These are phyloP conservation scores for Bocquillonia castaneifolia DNA, from an alignment of 441 rosid species.

Conservation along the genomic window DNA sequence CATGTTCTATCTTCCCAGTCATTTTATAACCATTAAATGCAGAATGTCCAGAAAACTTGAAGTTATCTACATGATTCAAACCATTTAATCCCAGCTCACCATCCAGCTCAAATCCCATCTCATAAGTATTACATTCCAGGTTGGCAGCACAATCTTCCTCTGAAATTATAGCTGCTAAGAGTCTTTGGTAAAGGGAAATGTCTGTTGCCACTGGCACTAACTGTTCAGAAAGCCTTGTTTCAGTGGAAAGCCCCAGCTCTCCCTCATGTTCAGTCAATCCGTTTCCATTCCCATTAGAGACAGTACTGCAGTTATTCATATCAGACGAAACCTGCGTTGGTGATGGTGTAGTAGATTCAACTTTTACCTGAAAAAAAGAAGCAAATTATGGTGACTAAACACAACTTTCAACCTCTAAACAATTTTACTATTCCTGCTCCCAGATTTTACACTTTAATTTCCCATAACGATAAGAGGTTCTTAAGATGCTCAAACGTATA, in stretches of 20 bases:
- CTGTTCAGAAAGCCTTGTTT: conserved; percentile 33
- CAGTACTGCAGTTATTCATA: conserved; percentile 26
- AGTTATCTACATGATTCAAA: conserved; percentile 44
- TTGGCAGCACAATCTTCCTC: conserved; percentile 65
- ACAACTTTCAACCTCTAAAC: conserved; percentile 5
- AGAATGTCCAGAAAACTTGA: conserved; percentile 29
- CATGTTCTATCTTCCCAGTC: conserved; percentile 41
- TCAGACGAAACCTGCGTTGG: conserved; percentile 36
- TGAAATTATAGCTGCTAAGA: conserved; percentile 77
- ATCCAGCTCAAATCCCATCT: conserved; percentile 50
- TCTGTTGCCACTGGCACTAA: conserved; percentile 34
- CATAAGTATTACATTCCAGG: conserved; percentile 44
- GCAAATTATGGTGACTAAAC: conserved; percentile 3
- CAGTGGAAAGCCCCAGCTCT: conserved; percentile 28
- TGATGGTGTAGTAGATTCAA: conserved; percentile 33
- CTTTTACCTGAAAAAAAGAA: conserved; percentile 47
- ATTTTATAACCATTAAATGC: conserved; percentile 49
- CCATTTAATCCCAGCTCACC: conserved; percentile 55
- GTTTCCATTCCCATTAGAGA: conserved; percentile 36
- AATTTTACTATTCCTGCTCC: background rate
- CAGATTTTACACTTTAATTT: background rate
- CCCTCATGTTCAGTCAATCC: conserved; percentile 34
- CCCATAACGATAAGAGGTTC: background rate
- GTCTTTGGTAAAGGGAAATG: conserved; percentile 66
- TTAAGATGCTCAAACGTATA: no score